Conservation (phyloP, 345 rosid species). For the Leavenworthia alabamica region DNA sequence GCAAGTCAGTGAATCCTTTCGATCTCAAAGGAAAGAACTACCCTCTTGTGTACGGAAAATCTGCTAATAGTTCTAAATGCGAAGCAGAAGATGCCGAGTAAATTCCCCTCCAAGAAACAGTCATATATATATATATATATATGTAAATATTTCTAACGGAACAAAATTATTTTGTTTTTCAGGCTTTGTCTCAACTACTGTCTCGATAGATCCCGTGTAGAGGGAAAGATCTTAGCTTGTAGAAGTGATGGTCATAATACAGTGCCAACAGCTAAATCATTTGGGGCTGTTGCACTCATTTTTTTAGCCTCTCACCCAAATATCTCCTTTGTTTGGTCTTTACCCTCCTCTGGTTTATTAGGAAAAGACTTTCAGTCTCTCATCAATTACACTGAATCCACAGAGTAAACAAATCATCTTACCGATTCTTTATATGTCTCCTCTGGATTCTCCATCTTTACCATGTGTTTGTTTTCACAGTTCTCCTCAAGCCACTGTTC, state of each 20-base stretch:
- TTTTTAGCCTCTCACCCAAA: neutral
- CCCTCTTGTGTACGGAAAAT: conserved; percentile 27
- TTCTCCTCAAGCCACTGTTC: conserved; percentile 14
- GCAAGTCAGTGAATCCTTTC: conserved; percentile 35
- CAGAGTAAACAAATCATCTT: conserved; percentile 20
- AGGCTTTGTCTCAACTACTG: conserved; percentile 5
- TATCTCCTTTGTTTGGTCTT: neutral
- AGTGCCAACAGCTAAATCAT: neutral
- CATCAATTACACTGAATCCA: conserved; percentile 22
- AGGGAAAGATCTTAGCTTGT: conserved; percentile 39
- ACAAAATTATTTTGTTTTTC: neutral
- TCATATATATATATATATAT: neutral
- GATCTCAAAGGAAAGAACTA: no score
- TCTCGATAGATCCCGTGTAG: conserved; percentile 12
- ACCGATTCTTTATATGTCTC: neutral
- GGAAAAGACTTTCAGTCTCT: neutral
- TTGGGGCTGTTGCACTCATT: conserved; percentile 29
- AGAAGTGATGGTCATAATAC: neutral
- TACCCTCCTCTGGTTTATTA: conserved; percentile 19
- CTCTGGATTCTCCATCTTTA: neutral
- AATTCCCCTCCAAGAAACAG: neutral
- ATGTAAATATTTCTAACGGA: neutral
- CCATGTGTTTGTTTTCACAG: conserved; percentile 1
- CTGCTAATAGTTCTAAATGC: neutral
- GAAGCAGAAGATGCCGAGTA: neutral